Base-by-base conservation (phyloP, 495 filamentous ascomycete genomes). In the Neurospora sp. region DNA sequence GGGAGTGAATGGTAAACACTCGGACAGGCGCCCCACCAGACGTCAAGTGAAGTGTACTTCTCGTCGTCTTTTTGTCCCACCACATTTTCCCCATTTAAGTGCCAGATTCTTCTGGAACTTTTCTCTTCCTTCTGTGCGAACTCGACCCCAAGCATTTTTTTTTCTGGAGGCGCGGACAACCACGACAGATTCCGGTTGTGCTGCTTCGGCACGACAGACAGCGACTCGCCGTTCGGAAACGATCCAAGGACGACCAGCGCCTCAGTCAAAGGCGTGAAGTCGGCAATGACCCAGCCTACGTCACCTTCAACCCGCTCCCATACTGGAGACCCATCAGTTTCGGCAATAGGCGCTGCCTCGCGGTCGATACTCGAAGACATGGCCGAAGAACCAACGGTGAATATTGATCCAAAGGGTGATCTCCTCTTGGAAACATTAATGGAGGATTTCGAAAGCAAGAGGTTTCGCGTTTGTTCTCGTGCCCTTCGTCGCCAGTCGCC, bases 401-500 rank as follows among this genome's bases (percentile, higher is more conserved):
- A 40, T 1, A 71, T 74, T 27, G 73, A 72, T 5, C 61, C 70
- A 0, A 9, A 74, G 5, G 73, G 73, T 2, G 3, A 27, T 27
- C 27, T 27, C 3, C 2, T 27, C 3, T 27, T 27, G 27, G 27
- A 27, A 27, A 2, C 27, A 27, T 27, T 27, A 27, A 27, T 2
- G 27, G 27, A 27, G 0, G 27, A 27, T 2, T 27, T 0, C 0
- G 3, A 27, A 27, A 27, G 2, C 27, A 27, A 7, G 4, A 31
- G 71, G 2, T 80, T 80, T 14, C 20, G 71, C 35, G 80, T 79
- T 12, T 78, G 76, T 35, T 79, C 79, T 3, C 70, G 69, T 8
- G 1, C 20, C 45, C 76, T 74, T 69, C 76, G 39, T 41, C 77
- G 72, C 31, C 16, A 75, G 0, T 80, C 80, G 4, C 72, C 73